Conservation (phyloP, 768 basidiomycete species). For the Boletus subcaerulescens region DNA sequence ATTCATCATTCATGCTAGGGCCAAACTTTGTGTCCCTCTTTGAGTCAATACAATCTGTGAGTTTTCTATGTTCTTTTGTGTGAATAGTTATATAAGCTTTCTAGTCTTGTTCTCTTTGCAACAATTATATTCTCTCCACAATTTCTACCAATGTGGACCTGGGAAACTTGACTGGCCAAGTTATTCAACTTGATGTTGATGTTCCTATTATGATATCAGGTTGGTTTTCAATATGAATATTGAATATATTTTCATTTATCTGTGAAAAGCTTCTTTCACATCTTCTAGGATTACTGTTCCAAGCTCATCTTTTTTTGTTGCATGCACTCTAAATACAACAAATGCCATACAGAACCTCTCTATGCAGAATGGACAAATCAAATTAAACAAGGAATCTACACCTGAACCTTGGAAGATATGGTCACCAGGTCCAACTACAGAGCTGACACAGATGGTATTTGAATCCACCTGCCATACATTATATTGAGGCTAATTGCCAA, state of each 20-base stretch:
- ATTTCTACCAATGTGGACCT: background rate
- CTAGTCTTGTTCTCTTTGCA: background rate
- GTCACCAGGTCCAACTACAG: background rate
- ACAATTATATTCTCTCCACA: background rate
- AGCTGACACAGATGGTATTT: background rate
- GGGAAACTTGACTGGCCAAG: background rate
- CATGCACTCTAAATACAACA: slow-evolving; percentile 3
- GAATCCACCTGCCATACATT: background rate
- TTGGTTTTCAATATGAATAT: background rate
- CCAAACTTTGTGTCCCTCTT: background rate
- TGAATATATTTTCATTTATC: background rate
- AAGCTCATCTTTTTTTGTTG: background rate
- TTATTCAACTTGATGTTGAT: background rate
- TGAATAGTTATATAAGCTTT: background rate
- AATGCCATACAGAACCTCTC: background rate
- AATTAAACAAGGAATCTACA: background rate
- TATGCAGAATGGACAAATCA: background rate
- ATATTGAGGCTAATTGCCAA: background rate
- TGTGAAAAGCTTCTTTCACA: background rate
- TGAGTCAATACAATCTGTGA: background rate
- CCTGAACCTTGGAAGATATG: slow-evolving; percentile 1
- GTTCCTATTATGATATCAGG: background rate
- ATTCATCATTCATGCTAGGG: background rate
- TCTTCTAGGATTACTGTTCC: background rate
- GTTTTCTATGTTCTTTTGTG: background rate